Conservation (phyloP, 2,329 filamentous ascomycete genomes). For the Claviceps quebecensis region DNA sequence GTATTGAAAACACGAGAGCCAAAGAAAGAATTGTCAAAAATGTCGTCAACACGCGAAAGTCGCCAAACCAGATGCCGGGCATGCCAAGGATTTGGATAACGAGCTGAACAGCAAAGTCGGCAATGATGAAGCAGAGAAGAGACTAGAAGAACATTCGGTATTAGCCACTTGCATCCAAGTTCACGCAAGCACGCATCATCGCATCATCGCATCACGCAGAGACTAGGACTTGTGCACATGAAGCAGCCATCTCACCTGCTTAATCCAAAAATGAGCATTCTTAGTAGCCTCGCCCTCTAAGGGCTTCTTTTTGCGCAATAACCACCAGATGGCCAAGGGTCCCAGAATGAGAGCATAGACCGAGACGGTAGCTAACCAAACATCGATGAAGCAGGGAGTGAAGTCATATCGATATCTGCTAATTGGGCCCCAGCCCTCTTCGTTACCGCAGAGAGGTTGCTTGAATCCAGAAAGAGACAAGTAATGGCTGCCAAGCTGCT, state of each 20-base stretch:
- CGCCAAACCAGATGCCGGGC: conserved; percentile 55
- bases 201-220: not conserved
- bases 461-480: conserved; percentile 35
- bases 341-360: conserved; percentile 69
- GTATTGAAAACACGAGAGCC: conserved; percentile 59
- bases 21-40: conserved; percentile 58
- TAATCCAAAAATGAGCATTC: conserved; percentile 86
- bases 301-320: conserved; percentile 51
- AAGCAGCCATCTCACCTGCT: conserved; percentile 47
- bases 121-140: conserved; percentile 54
- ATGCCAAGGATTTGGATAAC: conserved; percentile 61
- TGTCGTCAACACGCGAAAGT: conserved; percentile 79
- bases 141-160: conserved; percentile 2
- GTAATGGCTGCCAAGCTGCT: conserved; percentile 43
- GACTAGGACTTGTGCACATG: not conserved
- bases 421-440: conserved; percentile 89
- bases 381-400: conserved; percentile 92
- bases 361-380: conserved; percentile 69
- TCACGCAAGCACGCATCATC: not conserved
- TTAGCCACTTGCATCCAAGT: not conserved
- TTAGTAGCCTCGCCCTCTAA: conserved; percentile 50
- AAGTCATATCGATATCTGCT: conserved; percentile 83
- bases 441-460: conserved; percentile 74
- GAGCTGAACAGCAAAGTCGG: conserved; percentile 57
- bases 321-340: conserved; percentile 63